Conservation (phyloP, 345 rosid genomes). For the Raphanus sativus region DNA sequence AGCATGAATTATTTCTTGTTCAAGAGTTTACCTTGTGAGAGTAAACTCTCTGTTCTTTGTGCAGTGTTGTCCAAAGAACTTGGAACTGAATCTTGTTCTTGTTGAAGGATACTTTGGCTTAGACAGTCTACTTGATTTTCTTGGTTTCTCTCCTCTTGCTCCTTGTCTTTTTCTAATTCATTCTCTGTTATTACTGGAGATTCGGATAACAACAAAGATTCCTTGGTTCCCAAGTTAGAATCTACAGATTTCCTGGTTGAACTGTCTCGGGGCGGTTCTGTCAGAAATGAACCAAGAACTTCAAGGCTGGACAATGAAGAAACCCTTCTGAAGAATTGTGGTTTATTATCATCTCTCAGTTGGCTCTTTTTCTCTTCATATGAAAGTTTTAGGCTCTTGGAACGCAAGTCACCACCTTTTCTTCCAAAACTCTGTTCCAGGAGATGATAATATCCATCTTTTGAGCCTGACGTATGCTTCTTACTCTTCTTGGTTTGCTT, state of each 20-base stretch:
- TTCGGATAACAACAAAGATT: conserved; percentile 7
- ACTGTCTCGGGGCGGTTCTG: conserved; percentile 43
- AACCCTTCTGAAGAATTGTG: conserved; percentile 60
- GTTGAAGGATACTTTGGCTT: conserved; percentile 21
- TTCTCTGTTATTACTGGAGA: conserved; percentile 21
- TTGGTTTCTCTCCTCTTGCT: conserved; percentile 36
- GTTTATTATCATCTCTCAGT: conserved; percentile 30
- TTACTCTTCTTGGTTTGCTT: conserved; percentile 36
- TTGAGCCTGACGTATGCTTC: conserved; percentile 12
- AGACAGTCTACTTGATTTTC: conserved; percentile 13
- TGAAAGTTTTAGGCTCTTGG: conserved; percentile 63
- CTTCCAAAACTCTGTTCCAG: conserved; percentile 43
- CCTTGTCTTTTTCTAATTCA: conserved; percentile 31
- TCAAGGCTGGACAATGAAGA: conserved; percentile 82
- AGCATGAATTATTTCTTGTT: not conserved
- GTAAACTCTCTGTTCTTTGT: conserved; percentile 6
- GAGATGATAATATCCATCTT: conserved; percentile 61
- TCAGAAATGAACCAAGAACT: conserved; percentile 51
- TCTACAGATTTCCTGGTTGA: conserved; percentile 21
- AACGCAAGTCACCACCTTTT: conserved; percentile 44
- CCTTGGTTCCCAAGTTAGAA: conserved; percentile 24
- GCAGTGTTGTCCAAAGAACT: conserved; percentile 23
- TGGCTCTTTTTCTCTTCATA: conserved; percentile 45
- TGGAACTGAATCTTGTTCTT: conserved; percentile 33
- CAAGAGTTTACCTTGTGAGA: conserved; percentile 21